Percentiles rank a stretch among this genome's conserved stretches.
Conservation (phyloP, 202 grass and related monocot genomes). For the Eragrostis tef region DNA sequence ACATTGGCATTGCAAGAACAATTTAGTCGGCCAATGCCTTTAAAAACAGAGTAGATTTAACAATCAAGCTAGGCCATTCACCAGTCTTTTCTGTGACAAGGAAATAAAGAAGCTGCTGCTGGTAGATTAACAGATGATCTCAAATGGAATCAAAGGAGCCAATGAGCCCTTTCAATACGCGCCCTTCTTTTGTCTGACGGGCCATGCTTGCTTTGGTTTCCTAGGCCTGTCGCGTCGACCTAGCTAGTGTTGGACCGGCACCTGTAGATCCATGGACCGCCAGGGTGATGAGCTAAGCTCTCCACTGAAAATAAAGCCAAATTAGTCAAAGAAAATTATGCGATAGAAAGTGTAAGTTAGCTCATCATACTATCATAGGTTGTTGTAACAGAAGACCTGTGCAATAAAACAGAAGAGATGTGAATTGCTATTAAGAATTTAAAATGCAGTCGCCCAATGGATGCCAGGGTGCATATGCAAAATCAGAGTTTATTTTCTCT, state of each 20-base stretch:
- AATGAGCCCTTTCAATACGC: slow-evolving; percentile 19
- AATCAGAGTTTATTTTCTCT: neutral
- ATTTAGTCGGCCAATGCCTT: neutral
- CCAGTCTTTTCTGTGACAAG: slow-evolving; percentile 36
- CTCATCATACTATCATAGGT: slow-evolving; percentile 16
- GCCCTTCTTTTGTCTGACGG: slow-evolving; percentile 45
- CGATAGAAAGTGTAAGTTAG: slow-evolving; percentile 7
- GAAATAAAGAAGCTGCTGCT: slow-evolving; percentile 44
- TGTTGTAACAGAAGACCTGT: slow-evolving; percentile 7
- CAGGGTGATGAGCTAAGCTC: neutral
- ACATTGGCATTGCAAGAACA: neutral
- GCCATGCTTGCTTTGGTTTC: neutral
- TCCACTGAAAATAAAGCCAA: slow-evolving; percentile 27
- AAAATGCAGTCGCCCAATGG: slow-evolving; percentile 36
- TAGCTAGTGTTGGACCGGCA: slow-evolving; percentile 33
- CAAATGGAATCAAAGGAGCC: slow-evolving; percentile 43
- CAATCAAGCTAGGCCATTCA: slow-evolving; percentile 14
- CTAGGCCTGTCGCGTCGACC: slow-evolving; percentile 17
- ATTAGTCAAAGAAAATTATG: neutral
- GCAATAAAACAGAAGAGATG: slow-evolving; percentile 31
- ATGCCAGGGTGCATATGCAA: neutral
- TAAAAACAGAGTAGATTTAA: neutral
- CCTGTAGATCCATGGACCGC: slow-evolving; percentile 43
- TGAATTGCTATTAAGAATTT: slow-evolving; percentile 7
- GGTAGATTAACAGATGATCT: slow-evolving; percentile 21